A percentile compares a stretch with the other conserved stretches of the same genome.
These are phyloP conservation scores for Lepidium africanum DNA, from an alignment of 345 rosid species.

Conservation along the genomic window DNA sequence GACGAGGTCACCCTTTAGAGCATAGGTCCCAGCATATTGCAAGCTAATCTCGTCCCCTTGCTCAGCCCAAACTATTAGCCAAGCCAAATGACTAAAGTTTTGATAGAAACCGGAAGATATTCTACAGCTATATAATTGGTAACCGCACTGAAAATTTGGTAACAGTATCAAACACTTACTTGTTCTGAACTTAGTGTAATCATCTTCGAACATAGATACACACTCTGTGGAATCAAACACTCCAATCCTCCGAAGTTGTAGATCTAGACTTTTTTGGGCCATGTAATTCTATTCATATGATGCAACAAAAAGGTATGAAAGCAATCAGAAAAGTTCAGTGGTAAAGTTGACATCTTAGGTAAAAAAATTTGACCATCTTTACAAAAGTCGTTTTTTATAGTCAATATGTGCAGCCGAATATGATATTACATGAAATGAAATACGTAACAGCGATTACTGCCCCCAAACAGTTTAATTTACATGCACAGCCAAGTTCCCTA, in stretches of 20 bases:
- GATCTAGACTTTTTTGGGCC: conserved; percentile 62
- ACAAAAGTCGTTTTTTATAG: neutral
- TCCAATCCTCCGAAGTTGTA: conserved; percentile 67
- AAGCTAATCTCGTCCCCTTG: conserved; percentile 97
- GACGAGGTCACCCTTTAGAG: conserved; percentile 91
- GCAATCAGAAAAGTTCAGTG: neutral
- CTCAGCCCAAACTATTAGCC: conserved; percentile 85
- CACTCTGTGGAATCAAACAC: conserved; percentile 46
- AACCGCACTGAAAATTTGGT: neutral
- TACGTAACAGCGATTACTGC: neutral
- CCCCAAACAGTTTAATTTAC: neutral
- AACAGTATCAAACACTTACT: conserved; percentile 39
- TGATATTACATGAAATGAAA: neutral
- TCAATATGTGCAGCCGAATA: neutral
- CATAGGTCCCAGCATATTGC: conserved; percentile 89
- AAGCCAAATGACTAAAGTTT: neutral
- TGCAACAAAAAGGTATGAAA: conserved; percentile 5
- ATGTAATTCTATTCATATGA: conserved; percentile 56
- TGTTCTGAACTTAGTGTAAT: conserved; percentile 60
- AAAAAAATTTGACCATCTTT: neutral
- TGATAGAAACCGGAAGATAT: neutral
- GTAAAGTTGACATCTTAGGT: neutral
- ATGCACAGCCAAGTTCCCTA: neutral
- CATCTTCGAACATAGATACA: conserved; percentile 56
- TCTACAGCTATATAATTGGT: neutral